Percentiles rank a stretch among this genome's conserved stretches.
Conservation (phyloP, 371 early-diverging fungal species). For the Mortierella sp. region DNA sequence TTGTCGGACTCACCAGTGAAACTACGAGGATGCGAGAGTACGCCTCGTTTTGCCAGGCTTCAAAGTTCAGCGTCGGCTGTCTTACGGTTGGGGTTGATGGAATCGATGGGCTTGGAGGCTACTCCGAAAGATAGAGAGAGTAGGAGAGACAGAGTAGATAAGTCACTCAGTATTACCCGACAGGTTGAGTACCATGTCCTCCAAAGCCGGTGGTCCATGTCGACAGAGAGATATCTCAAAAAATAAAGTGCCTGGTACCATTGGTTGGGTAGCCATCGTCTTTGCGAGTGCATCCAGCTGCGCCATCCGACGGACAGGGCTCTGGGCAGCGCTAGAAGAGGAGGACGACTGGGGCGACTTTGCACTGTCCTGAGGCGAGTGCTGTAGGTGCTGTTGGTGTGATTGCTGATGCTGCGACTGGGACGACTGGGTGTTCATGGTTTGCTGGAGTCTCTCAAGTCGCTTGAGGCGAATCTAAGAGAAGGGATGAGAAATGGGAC, state of each 20-base stretch:
- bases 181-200: too few relatives aligned
- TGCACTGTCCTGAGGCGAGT: conserved; percentile 17
- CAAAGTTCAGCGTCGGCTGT: conserved; percentile 72
- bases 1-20: conserved; percentile 76
- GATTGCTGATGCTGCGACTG: conserved; percentile 28
- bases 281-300: neutral
- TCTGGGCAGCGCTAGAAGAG: conserved; percentile 2
- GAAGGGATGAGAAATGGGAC: neutral
- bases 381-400: conserved; percentile 27
- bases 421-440: conserved; percentile 17
- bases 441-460: conserved; percentile 71
- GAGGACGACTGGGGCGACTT: conserved; percentile 6
- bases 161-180: neutral
- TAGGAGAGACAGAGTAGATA: neutral
- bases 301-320: neutral
- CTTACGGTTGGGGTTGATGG: conserved; percentile 32
- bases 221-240: too few relatives aligned
- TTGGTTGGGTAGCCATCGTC: neutral
- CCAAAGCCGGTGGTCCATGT: too few relatives aligned
- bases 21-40: conserved; percentile 84
- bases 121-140: neutral
- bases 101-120: conserved; percentile 31
- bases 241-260: too few relatives aligned
- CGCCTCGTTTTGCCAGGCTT: conserved; percentile 90
- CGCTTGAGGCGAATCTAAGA: conserved; percentile 81